Evolutionary conservation across 345 rosid genomes (phyloP).

Genomic region (Turnera subulata): DNA sequence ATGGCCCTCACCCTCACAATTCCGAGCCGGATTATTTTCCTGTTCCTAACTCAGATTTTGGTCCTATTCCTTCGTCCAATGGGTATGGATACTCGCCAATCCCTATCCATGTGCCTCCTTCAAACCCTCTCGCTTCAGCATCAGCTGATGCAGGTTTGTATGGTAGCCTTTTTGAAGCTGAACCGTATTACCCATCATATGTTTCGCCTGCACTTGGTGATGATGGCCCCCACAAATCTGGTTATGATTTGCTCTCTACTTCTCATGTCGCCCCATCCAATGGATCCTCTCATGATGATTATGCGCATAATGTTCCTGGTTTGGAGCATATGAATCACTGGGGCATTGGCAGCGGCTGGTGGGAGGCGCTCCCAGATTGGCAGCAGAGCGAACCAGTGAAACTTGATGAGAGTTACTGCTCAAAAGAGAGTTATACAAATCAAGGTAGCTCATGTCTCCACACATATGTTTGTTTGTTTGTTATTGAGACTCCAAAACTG

Average conservation of each 20-base stretch:
- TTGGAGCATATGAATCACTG: conserved; percentile 16
- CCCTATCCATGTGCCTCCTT: conserved; percentile 14
- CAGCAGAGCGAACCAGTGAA: conserved; percentile 19
- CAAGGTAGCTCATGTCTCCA: conserved; percentile 34
- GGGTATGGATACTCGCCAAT: conserved; percentile 25
- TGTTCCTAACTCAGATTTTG: conserved; percentile 11
- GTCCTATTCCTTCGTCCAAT: conserved; percentile 14
- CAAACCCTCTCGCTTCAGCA: conserved; percentile 18
- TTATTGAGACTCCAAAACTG: neutral
- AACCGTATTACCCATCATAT: conserved; percentile 36
- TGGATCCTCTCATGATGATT: conserved; percentile 22
- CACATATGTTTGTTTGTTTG: neutral
- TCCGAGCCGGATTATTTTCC: conserved; percentile 13
- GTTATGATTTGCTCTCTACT: conserved; percentile 21
- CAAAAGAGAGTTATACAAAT: conserved; percentile 28
- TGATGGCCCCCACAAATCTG: conserved; percentile 16
- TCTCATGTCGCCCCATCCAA: conserved; percentile 17
- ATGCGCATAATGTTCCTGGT: conserved; percentile 23
- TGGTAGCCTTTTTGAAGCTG: conserved; percentile 28
- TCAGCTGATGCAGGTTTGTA: conserved; percentile 23
- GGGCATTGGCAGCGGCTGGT: conserved; percentile 20
- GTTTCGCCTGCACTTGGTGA: conserved; percentile 16
- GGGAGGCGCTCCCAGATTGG: conserved; percentile 32
- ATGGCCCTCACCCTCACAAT: conserved; percentile 14
- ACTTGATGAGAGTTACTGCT: conserved; percentile 21